Evolutionary conservation across 306 rosid genomes (phyloP).

Genomic region (Prunus salicina): DNA sequence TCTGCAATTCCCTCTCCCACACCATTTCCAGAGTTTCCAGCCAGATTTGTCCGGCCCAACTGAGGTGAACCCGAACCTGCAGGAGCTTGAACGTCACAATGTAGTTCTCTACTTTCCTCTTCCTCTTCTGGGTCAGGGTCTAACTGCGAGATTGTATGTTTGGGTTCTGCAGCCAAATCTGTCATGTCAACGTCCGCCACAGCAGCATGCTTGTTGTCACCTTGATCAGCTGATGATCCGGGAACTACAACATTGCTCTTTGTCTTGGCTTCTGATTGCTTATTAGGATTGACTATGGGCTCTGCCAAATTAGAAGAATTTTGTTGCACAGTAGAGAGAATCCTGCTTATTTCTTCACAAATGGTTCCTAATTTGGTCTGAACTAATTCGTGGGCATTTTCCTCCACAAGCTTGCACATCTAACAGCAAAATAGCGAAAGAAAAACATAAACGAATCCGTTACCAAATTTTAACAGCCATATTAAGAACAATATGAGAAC

Average conservation of each 20-base stretch:
- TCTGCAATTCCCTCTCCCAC: constrained; percentile 10
- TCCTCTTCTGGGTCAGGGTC: constrained; percentile 10
- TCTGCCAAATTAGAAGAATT: constrained; percentile 26
- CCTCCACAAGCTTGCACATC: constrained; percentile 76
- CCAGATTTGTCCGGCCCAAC: not conserved
- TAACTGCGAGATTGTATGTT: constrained; percentile 15
- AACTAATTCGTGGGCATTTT: constrained; percentile 34
- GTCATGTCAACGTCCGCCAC: constrained; percentile 23
- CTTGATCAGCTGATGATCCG: constrained; percentile 32
- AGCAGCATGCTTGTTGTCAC: constrained; percentile 29
- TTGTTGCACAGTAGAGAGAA: constrained; percentile 38
- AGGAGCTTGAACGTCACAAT: too few species aligned
- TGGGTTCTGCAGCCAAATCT: constrained; percentile 30
- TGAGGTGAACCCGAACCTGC: too few species aligned
- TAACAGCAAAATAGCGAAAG: constrained; percentile 30
- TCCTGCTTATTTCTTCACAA: constrained; percentile 47
- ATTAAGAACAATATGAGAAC: too few species aligned
- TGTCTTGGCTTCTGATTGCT: constrained; percentile 28
- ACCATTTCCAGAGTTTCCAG: constrained; percentile 9
- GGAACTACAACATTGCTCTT: constrained; percentile 9
- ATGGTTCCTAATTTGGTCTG: constrained; percentile 48
- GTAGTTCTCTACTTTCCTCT: too few species aligned
- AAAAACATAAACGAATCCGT: not conserved
- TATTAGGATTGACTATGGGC: not conserved
- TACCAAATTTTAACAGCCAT: not conserved